Base-by-base conservation (phyloP, 2,329 filamentous ascomycete genomes). In the Pyrenophora tritici-repentis region DNA sequence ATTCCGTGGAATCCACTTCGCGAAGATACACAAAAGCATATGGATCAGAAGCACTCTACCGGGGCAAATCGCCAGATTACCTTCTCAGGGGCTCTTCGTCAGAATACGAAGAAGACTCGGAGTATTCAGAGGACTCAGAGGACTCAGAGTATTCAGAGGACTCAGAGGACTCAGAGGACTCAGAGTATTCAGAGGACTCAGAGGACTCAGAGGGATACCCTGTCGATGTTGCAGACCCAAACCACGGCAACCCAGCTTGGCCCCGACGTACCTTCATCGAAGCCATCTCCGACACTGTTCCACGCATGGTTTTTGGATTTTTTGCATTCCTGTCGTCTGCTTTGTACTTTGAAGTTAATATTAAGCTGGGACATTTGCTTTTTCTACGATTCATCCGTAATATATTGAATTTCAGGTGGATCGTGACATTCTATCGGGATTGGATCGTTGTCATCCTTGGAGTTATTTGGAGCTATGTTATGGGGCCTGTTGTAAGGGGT, bases 251-350 rank as follows among this genome's bases (percentile, higher is more conserved):
- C 17, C 14, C 37, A 1, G 1, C 18, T 4, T 47, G 18, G 14
- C 44, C 44, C 12, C 26, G 14, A 7, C 44, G 45, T 12, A 47
- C 37, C 6, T 47, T 41, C 17, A 14, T 12, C 20, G 45, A 47
- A 32, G 38, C 46, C 3, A 17, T 42, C 16, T 31, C 12, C 14
- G 38, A 43, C 12, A 49, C 39, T 2, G 9, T 31, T 14, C 37
- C 45, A 4, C 20, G 45, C 5, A 7, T 47, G 4, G 2, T 17
- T n/a, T 14, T 24, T 17, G 2, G 10, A 12, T 16, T 10, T 26
- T 14, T 2, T 24, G 4, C 20, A 13, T 7, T 18, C 18, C 6
- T 37, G 20, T 8, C 26, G 20, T 29, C 26, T 3, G 26, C 12
- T 4, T 29, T 6, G 26, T 2, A 29, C 10, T 29, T 29, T 29